Evolutionary conservation across 2,329 filamentous ascomycete genomes (phyloP), one percentile per base, ranked within the genome.

Genomic region (Paraphaeosphaeria sporulosa): DNA sequence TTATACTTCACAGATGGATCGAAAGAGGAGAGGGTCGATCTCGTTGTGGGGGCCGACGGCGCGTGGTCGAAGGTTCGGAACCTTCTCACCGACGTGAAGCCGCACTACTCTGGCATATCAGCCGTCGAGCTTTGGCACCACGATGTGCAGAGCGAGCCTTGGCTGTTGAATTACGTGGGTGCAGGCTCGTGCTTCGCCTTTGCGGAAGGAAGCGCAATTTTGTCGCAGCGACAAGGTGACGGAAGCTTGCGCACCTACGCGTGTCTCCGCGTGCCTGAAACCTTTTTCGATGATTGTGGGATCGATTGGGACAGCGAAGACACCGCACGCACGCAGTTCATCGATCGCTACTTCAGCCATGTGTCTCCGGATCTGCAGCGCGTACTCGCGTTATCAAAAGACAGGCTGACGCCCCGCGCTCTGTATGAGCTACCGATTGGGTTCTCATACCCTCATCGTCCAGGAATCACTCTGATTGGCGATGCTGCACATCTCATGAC

Each of bases 401-500:
- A 73, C 23, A 43, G 49, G 2, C 9, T 67, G 2, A 62, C 34
- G 3, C 56, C 72, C 5, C 67, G 73, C 4, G 47, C 80, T 0
- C 74, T 89, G 1, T 87, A 84, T 67, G 81, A 82, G 68, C 78
- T 89, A 10, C 85, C 86, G 0, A 70, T 84, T 0, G 85, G 64
- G 2, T 79, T 84, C 4, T 74, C 79, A 2, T 89, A 86, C 85
- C 60, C 78, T 43, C 78, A 83, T 50, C 76, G 74, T 19, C 69
- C 75, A 6, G 85, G 85, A 0, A 68, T 85, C 4, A 87, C 87
- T 0, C 68, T 87, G 15, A 78, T 88, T 27, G 87, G 87, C 5
- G 86, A 89, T 64, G 84, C 86, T 0, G 86, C 86, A 8, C 86
- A 89, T 71, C 67, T 87, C 23, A 87, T 87, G 84, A 82, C 83